These are phyloP conservation scores for Fusarium protoensiforme DNA, from an alignment of 2,329 filamentous ascomycete species.

Conservation along the genomic window DNA sequence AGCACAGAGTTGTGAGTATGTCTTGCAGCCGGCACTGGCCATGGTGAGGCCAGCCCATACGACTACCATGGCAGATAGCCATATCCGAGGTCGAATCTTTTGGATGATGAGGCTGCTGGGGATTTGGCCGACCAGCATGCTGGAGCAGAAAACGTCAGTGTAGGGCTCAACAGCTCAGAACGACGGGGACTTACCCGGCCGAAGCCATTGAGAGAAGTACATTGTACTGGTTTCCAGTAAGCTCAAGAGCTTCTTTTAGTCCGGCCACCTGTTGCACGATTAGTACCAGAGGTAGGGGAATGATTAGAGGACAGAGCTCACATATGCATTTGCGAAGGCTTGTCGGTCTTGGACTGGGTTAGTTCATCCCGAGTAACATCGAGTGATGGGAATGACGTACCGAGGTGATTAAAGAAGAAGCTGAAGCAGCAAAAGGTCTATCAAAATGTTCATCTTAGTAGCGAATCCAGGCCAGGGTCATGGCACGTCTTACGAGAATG, in stretches of 20 bases:
- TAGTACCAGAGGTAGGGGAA: fast-evolving
- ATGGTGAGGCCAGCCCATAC: constrained; percentile 68
- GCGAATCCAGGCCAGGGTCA: fast-evolving
- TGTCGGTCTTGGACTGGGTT: constrained; percentile 4
- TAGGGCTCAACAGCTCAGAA: background rate
- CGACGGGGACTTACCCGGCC: constrained; percentile 38
- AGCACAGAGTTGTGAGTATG: constrained; percentile 43
- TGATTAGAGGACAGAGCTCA: fast-evolving
- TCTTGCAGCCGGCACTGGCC: constrained; percentile 48
- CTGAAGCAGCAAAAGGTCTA: constrained; percentile 31
- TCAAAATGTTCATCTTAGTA: fast-evolving
- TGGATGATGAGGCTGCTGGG: constrained; percentile 68
- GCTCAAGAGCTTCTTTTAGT: constrained; percentile 54
- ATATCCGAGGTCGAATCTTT: constrained; percentile 68
- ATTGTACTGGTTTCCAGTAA: constrained; percentile 54
- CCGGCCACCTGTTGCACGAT: constrained; percentile 49
- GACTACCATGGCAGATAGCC: constrained; percentile 69
- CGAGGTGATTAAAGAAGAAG: constrained; percentile 34
- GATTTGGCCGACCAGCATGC: constrained; percentile 63
- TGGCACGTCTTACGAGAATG: constrained; percentile 38
- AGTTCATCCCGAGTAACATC: fast-evolving
- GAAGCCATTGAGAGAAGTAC: constrained; percentile 43
- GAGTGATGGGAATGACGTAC: background rate
- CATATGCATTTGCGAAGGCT: constrained; percentile 34
- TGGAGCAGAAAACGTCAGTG: background rate